phyloP scores from a whole-genome alignment of 345 rosid species.

The Acer saccharum region DNA sequence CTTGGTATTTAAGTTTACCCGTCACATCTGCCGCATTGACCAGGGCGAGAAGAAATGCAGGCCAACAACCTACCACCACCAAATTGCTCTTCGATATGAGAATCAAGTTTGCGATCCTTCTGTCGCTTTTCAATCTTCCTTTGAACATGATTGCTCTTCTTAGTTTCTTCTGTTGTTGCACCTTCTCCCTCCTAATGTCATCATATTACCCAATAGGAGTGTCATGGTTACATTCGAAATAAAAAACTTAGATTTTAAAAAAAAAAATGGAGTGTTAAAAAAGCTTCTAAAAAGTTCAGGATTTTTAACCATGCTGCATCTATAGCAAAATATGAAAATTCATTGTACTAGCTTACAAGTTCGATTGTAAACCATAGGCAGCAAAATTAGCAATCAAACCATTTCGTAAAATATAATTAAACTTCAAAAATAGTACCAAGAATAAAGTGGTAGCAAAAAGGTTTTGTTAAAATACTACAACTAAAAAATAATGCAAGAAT shows the following conservation, averaged over 20 bases:
- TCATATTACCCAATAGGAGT: not conserved
- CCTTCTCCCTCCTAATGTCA: constrained; percentile 42
- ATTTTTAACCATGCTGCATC: not conserved
- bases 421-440: too few relatives aligned
- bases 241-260: not conserved
- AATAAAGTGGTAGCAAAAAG: not conserved
- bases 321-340: not conserved
- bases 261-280: not conserved
- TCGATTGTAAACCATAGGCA: not conserved
- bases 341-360: not conserved
- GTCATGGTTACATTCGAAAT: not conserved
- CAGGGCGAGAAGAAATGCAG: constrained; percentile 57
- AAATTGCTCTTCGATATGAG: constrained; percentile 59
- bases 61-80: constrained; percentile 54
- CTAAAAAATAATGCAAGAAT: not conserved
- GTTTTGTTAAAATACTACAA: too few relatives aligned
- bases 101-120: constrained; percentile 43
- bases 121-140: constrained; percentile 57
- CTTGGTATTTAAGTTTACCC: constrained; percentile 33
- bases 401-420: not conserved
- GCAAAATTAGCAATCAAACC: not conserved
- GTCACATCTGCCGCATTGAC: constrained; percentile 60
- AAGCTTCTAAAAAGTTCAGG: not conserved
- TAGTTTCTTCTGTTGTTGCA: constrained; percentile 35
- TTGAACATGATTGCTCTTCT: constrained; percentile 53